These are phyloP conservation scores for Eimeria maxima DNA, from an alignment of 169 alveolate genomes.

Conservation along the genomic window DNA sequence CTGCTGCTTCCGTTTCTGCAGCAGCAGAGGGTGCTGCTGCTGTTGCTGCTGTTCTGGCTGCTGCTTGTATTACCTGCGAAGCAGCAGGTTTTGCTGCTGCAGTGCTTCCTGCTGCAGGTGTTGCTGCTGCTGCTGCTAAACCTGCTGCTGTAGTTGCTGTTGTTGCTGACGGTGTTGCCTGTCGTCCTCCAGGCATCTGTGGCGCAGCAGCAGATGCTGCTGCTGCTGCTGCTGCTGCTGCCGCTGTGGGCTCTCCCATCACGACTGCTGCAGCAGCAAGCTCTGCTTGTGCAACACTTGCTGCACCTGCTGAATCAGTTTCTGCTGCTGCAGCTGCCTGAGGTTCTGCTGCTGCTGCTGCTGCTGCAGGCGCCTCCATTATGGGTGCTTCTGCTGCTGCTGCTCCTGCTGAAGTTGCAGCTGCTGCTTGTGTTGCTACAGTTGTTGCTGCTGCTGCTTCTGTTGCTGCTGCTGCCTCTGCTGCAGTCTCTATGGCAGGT, in stretches of 20 bases:
- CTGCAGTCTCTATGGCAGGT: too few relatives aligned
- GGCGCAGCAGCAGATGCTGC: too few relatives aligned
- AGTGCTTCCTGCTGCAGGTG: neutral
- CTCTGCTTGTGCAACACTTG: neutral
- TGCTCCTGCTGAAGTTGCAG: neutral
- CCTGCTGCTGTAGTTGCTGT: neutral
- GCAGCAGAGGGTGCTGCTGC: neutral
- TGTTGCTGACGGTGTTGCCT: too few relatives aligned
- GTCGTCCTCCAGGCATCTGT: too few relatives aligned
- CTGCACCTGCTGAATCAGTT: neutral
- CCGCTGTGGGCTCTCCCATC: too few relatives aligned
- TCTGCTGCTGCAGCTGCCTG: neutral
- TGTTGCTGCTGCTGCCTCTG: too few relatives aligned
- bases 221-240: too few relatives aligned
- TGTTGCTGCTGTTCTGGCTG: slow-evolving; percentile 4
- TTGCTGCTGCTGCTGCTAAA: neutral
- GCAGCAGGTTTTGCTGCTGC: neutral
- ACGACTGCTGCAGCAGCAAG: neutral
- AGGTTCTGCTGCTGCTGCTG: too few relatives aligned
- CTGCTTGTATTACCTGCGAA: neutral
- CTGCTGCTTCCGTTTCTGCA: neutral
- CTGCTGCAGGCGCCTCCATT: too few relatives aligned
- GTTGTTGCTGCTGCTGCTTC: too few relatives aligned
- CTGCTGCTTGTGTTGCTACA: neutral
- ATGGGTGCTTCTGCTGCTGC: neutral